Percentiles rank a stretch among this genome's conserved stretches.
These are phyloP conservation scores for Sporothrix curviconia DNA, from an alignment of 2,329 filamentous ascomycete species.

Conservation along the genomic window DNA sequence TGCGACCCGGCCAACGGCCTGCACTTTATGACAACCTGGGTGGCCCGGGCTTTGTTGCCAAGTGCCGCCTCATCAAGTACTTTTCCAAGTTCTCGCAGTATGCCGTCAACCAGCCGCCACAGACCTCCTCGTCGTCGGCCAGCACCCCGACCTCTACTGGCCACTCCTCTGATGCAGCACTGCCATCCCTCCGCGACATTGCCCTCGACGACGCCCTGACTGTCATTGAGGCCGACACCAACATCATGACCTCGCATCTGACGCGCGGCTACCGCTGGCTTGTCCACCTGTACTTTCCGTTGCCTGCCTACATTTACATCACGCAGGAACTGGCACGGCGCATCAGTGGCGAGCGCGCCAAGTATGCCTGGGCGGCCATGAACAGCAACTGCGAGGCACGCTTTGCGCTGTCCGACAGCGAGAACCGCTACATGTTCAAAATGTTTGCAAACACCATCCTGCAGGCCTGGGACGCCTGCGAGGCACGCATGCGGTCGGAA, in stretches of 20 bases:
- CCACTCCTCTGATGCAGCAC: background rate
- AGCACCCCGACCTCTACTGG: slow-evolving; percentile 9
- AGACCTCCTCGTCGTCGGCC: no score
- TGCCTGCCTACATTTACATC: slow-evolving; percentile 36
- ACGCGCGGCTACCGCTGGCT: slow-evolving; percentile 33
- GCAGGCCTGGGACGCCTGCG: slow-evolving; percentile 14
- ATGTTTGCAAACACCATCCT: slow-evolving; percentile 9
- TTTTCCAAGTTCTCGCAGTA: slow-evolving; percentile 26
- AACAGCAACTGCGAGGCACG: slow-evolving; percentile 26
- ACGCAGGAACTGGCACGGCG: slow-evolving; percentile 28
- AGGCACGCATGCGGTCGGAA: background rate
- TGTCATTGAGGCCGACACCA: slow-evolving; percentile 34
- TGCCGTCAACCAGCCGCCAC: no score
- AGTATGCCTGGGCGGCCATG: slow-evolving; percentile 30
- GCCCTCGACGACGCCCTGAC: slow-evolving; percentile 28
- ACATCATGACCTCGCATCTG: slow-evolving; percentile 26
- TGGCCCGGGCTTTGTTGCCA: slow-evolving; percentile 37
- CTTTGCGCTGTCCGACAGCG: background rate
- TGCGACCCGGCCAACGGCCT: slow-evolving; percentile 34
- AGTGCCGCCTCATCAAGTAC: slow-evolving; percentile 42
- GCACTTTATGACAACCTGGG: slow-evolving; percentile 37
- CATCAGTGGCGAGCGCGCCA: slow-evolving; percentile 21
- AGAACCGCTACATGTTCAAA: slow-evolving; percentile 2
- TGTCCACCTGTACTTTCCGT: slow-evolving; percentile 30
- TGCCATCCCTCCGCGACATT: slow-evolving; percentile 22